Evolutionary conservation across 768 basidiomycete species (phyloP), one percentile per base, ranked within the genome.

Genomic region (Tricholoma saponaceum): DNA sequence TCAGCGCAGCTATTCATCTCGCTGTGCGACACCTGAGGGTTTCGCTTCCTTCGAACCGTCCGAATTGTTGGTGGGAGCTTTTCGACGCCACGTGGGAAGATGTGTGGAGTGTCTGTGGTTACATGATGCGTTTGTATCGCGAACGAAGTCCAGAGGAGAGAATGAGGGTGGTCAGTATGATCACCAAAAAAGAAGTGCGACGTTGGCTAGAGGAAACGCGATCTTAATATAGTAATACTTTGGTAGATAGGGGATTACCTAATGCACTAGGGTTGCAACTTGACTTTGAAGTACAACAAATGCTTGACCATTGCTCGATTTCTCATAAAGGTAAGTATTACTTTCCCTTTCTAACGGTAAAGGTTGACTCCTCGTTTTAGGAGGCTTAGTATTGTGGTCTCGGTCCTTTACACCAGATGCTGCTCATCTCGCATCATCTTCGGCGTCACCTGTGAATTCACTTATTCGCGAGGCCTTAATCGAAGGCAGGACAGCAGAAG

Each of bases 281-380:
- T n/a, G n/a, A n/a, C n/a, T n/a, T n/a, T n/a, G n/a, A n/a, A n/a
- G n/a, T n/a, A n/a, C n/a, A n/a, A n/a, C n/a, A n/a, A 49, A 97
- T 97, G 94, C 84, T 97, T 58, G 95, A 98, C 74, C 91, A 95
- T 72, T 92, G 94, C 71, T 95, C 93, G 26, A 96, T 98, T 66
- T 92, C 92, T 8, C 93, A 95, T 72, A 92, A 92, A 82, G 93
- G 94, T 89, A 59, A 39, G 49, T 13, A 10, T 41, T 23, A 23
- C 1, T 7, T 50, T 49, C 33, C 16, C 47, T 53, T 51, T 52
- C 52, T 44, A 60, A n/a, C 6, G 12, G 37, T 2, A 16, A 35
- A 22, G 49, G 44, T 43, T 52, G 18, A 20, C 9, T 30, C 46
- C 5, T 51, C 57, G 37, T 61, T 60, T 2, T 67, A 95, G 95